These are phyloP conservation scores for Podaxis sp. DNA, from an alignment of 768 basidiomycete genomes.

Conservation along the genomic window DNA sequence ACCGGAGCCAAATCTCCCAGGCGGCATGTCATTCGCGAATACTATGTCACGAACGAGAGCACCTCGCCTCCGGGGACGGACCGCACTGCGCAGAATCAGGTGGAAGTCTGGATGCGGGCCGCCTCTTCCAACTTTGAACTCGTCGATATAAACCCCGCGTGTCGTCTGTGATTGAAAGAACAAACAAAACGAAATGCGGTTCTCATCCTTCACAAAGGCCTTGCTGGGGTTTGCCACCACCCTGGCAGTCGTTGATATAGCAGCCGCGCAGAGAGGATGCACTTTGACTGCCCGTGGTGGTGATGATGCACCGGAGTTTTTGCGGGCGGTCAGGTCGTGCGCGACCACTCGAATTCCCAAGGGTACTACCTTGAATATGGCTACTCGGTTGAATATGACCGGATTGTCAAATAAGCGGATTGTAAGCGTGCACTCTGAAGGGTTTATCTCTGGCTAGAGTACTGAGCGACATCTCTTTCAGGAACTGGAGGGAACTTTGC, in stretches of 20 bases:
- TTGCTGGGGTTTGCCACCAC: neutral
- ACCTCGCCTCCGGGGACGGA: neutral
- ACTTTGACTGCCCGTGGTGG: slow-evolving; percentile 43
- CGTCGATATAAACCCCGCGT: neutral
- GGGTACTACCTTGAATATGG: slow-evolving; percentile 49
- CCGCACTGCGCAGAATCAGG: neutral
- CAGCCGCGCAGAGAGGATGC: slow-evolving; percentile 26
- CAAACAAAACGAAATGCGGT: neutral
- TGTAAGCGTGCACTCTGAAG: slow-evolving; percentile 27
- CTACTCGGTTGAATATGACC: slow-evolving; percentile 54
- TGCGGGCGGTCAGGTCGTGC: slow-evolving; percentile 42
- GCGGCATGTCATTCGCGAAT: neutral
- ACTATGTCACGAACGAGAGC: neutral
- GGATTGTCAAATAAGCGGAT: slow-evolving; percentile 48
- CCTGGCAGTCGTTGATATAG: neutral
- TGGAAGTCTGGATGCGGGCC: slow-evolving; percentile 3
- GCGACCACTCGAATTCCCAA: slow-evolving; percentile 43
- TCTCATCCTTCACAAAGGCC: slow-evolving; percentile 1
- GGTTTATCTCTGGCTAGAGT: neutral
- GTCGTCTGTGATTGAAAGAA: neutral
- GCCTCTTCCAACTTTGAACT: neutral
- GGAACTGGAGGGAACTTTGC: slow-evolving; percentile 51
- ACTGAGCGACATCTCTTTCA: slow-evolving; percentile 20
- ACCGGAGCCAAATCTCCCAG: neutral
- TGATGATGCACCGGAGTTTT: slow-evolving; percentile 52